phyloP scores from a whole-genome alignment of 768 basidiomycete species.

The Xanthoconium stramineum region DNA sequence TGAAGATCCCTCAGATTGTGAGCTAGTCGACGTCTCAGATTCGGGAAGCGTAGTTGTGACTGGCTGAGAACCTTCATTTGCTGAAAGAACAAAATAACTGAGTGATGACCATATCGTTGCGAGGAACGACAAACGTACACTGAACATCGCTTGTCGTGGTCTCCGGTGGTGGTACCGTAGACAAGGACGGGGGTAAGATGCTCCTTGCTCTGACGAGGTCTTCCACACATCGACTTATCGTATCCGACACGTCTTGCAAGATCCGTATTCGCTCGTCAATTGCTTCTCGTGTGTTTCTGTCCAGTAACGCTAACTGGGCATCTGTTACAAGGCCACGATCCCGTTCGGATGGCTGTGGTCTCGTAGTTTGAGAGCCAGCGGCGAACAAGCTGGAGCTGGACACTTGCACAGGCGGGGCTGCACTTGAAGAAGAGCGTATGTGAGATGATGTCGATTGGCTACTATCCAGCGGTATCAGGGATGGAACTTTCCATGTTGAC shows the following conservation, averaged over 20 bases:
- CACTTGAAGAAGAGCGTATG: slow-evolving; percentile 10
- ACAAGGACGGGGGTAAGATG: slow-evolving; percentile 48
- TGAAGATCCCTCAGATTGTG: not conserved
- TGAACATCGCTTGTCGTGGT: slow-evolving; percentile 8
- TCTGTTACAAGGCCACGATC: slow-evolving; percentile 28
- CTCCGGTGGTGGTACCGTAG: slow-evolving; percentile 6
- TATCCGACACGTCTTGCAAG: slow-evolving; percentile 72
- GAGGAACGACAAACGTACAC: slow-evolving; percentile 10
- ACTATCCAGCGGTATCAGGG: slow-evolving; percentile 25
- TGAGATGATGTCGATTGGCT: not conserved
- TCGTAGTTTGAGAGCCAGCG: not conserved
- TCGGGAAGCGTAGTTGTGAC: not conserved
- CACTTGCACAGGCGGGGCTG: not conserved
- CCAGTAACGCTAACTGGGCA: slow-evolving; percentile 63
- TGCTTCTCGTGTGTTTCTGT: slow-evolving; percentile 68
- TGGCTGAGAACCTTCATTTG: not conserved
- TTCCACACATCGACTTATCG: slow-evolving; percentile 71
- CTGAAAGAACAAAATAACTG: not conserved
- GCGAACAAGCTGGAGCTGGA: not conserved
- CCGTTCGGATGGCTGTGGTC: slow-evolving; percentile 36
- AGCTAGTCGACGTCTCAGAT: not conserved
- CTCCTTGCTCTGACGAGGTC: slow-evolving; percentile 77
- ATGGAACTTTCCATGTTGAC: slow-evolving; percentile 23
- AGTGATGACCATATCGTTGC: not conserved
- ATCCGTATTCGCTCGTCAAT: slow-evolving; percentile 82